Evolutionary conservation across 1,284 basidiomycete genomes (phyloP), one percentile per base, ranked within the genome.

Genomic region (Taiwanofungus camphoratus): DNA sequence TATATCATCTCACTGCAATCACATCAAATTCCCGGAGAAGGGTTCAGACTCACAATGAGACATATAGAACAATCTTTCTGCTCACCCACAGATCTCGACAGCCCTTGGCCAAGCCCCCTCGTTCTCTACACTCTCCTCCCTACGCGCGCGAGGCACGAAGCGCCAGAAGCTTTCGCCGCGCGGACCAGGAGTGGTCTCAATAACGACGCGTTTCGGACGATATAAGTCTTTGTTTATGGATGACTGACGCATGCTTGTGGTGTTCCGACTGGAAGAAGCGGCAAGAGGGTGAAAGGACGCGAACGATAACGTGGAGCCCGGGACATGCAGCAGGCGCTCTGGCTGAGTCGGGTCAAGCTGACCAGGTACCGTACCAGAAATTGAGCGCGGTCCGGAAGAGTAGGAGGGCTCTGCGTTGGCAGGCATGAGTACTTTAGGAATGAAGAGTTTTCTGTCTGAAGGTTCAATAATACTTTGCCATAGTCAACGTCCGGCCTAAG

Each of bases 71-170:
- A 26, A 12, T 11, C n/a, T n/a, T 13, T 16, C 33, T 36, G 62
- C 79, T 65, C 55, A 87, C 86, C 83, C 82, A 57, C 79, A 83
- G 44, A 87, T 64, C 32, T 77, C 65, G 11, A 88, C 62, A 13
- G 76, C 55, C 46, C 82, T 69, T 11, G 86, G 86, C 77, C 82
- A 88, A 5, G 54, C 39, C 0, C 86, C 86, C 60, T 88, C 85
- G 44, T 83, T 73, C 32, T 59, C 56, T 4, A 76, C 74, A 3
- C 73, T 77, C 3, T 71, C 68, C 35, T 76, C 77, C 42, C 67
- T 62, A 36, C 67, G 70, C 5, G 86, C 84, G 36, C 70, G 75
- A 21, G 86, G 85, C 11, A 88, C 82, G 60, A 83, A 88, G 35
- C 86, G 70, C 85, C 85, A 88, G 45, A 69, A 71, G 41, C 65